Base-by-base conservation (phyloP, 2,329 filamentous ascomycete genomes). In the Bimuria novae-zelandiae region DNA sequence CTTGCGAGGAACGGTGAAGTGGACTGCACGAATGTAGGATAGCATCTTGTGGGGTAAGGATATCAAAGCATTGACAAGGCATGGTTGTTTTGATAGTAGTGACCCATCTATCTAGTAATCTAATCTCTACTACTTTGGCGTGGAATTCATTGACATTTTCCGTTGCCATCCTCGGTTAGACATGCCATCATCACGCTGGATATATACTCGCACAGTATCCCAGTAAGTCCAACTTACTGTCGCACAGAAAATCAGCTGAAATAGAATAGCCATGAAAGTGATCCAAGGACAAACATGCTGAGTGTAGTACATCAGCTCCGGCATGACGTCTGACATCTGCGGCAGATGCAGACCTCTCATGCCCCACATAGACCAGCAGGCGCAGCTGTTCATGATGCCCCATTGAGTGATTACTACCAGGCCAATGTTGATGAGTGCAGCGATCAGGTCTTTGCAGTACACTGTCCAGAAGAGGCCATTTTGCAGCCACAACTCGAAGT, bases 311-410 rank as follows among this genome's bases (percentile, higher is more conserved):
- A 62, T 64, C 35, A 64, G 30, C 16, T 55, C 52, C 4, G 29
- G 37, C 35, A 51, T 56, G 11, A 60, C 55, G 8, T 56, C 45
- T 3, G 52, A 53, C 35, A 56, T 30, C 27, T 64, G 57, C 8
- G 61, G 61, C 7, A 64, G 41, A 37, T 57, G 40, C 14, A 64
- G 42, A 12, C 57, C 56, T 17, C 44, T 54, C 40, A 51, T 42
- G 2, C 61, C 59, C 54, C 55, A 59, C 35, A 50, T 52, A 1
- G 55, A 52, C 57, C 59, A 64, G 27, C 61, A 64, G 5, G 54
- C 52, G 45, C 59, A 62, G 8, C 55, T 49, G 44, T 62, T 57
- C 59, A 62, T 55, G 23, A 62, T 55, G 0, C 59, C 59, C 59
- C 59, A 62, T 46, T 60, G 61, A 1, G 56, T 57, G 1, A 64